phyloP scores from a whole-genome alignment of 345 rosid species.

The Populus ilicifolia region DNA sequence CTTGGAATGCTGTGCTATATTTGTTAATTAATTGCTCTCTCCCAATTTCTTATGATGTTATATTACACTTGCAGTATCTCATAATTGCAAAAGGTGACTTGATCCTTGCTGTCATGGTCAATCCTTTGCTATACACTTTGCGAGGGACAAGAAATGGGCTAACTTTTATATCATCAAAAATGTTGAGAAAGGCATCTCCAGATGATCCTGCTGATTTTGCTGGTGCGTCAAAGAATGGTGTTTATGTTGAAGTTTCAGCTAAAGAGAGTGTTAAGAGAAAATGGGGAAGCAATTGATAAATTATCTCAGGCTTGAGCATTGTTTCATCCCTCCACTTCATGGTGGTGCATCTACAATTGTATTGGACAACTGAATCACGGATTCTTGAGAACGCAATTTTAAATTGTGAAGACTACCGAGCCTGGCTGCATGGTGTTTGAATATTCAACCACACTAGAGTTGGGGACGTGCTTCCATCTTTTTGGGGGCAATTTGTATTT shows the following conservation, averaged over 20 bases:
- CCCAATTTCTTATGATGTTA: not conserved
- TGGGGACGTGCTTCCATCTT: not conserved
- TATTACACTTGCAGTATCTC: slow-evolving; percentile 50
- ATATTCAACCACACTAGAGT: not conserved
- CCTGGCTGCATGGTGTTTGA: not conserved
- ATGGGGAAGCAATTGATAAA: slow-evolving; percentile 68
- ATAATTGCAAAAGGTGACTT: slow-evolving; percentile 67
- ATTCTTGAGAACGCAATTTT: not conserved
- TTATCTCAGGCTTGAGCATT: slow-evolving; percentile 17
- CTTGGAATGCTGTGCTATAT: not conserved
- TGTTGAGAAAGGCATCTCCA: slow-evolving; percentile 31
- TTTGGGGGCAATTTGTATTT: not conserved
- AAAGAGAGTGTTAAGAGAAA: slow-evolving; percentile 70
- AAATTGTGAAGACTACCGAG: not conserved
- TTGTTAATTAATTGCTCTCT: not conserved
- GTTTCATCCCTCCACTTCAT: not conserved
- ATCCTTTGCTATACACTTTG: slow-evolving; percentile 63
- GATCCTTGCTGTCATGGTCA: slow-evolving; percentile 64
- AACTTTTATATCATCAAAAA: slow-evolving; percentile 44
- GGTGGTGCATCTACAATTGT: not conserved
- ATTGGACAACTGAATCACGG: not conserved
- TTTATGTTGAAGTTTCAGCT: slow-evolving; percentile 45
- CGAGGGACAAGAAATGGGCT: slow-evolving; percentile 64
- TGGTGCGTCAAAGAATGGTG: slow-evolving; percentile 36
- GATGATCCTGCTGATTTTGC: slow-evolving; percentile 19